These are phyloP conservation scores for Globisporangium takayamanum DNA, from an alignment of 352 stramenopile species.

Conservation along the genomic window DNA sequence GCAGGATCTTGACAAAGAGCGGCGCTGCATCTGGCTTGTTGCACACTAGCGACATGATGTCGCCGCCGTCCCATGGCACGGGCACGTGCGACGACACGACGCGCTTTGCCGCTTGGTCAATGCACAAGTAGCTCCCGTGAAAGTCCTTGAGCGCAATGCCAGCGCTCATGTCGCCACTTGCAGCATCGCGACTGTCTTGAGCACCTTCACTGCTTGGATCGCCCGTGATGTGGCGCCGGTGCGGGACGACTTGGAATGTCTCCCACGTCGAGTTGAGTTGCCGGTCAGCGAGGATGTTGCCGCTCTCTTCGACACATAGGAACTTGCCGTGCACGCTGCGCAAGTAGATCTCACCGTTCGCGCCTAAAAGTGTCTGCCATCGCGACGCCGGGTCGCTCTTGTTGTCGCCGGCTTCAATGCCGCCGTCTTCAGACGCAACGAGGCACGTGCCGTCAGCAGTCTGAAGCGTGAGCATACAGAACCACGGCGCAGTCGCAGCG, in stretches of 20 bases:
- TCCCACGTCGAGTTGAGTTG: slow-evolving; percentile 81
- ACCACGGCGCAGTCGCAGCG: slow-evolving; percentile 32
- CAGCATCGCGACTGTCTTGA: too few relatives aligned
- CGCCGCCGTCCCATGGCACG: slow-evolving; percentile 61
- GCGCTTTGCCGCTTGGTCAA: slow-evolving; percentile 38
- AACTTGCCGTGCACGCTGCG: slow-evolving; percentile 80
- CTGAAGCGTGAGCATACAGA: slow-evolving; percentile 71
- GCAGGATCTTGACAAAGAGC: slow-evolving; percentile 61
- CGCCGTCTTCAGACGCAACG: slow-evolving; percentile 57
- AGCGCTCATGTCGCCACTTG: slow-evolving; percentile 4
- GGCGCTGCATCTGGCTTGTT: slow-evolving; percentile 45
- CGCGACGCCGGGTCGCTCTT: slow-evolving; percentile 31
- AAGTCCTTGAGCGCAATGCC: slow-evolving; percentile 72
- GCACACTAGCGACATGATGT: slow-evolving; percentile 73
- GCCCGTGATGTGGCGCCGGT: slow-evolving; percentile 19
- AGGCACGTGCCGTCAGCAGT: slow-evolving; percentile 61
- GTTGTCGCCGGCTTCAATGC: slow-evolving; percentile 32
- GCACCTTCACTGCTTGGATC: not conserved
- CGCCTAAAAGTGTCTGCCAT: slow-evolving; percentile 70
- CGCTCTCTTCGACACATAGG: slow-evolving; percentile 72
- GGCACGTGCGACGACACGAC: slow-evolving; percentile 40
- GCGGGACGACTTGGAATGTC: slow-evolving; percentile 78
- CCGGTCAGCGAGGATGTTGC: slow-evolving; percentile 62
- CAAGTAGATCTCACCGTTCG: slow-evolving; percentile 54
- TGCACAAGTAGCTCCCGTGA: slow-evolving; percentile 71